Conservation (phyloP, 306 rosid genomes). For the Canavalia ensiformis region DNA sequence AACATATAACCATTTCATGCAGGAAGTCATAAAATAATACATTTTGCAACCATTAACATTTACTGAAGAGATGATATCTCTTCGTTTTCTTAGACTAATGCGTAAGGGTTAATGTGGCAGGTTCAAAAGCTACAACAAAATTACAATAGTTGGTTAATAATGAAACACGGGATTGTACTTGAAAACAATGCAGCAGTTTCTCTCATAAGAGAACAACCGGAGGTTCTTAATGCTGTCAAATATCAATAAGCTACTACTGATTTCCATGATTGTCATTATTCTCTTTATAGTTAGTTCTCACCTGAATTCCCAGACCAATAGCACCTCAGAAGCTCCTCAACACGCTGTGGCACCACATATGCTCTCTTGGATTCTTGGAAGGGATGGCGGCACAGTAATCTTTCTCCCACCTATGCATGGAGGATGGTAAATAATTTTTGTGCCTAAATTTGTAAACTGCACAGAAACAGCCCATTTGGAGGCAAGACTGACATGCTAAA, state of each 20-base stretch:
- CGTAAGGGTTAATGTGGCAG: not conserved
- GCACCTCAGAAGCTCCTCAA: slow-evolving; percentile 93
- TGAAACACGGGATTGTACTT: slow-evolving; percentile 14
- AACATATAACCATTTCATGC: not conserved
- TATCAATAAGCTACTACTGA: slow-evolving; percentile 15
- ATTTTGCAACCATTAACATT: slow-evolving; percentile 19
- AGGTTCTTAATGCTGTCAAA: slow-evolving; percentile 20
- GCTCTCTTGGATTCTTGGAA: slow-evolving; percentile 99
- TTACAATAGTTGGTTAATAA: not conserved
- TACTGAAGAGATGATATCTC: not conserved
- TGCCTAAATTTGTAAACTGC: slow-evolving; percentile 25
- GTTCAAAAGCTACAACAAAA: slow-evolving; percentile 29
- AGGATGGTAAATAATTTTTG: slow-evolving; percentile 33
- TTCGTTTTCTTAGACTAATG: not conserved
- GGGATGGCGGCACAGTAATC: slow-evolving; percentile 96
- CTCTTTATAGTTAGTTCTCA: slow-evolving; percentile 47
- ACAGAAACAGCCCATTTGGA: slow-evolving; percentile 13
- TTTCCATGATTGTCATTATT: slow-evolving; percentile 21
- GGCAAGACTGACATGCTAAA: slow-evolving; percentile 22
- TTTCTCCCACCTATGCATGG: slow-evolving; percentile 81
- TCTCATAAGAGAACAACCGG: slow-evolving; percentile 9
- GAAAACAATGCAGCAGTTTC: slow-evolving; percentile 10
- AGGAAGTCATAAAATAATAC: slow-evolving; percentile 23
- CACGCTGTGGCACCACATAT: slow-evolving; percentile 92
- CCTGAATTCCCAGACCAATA: slow-evolving; percentile 91